These are phyloP conservation scores for Mycena vulgaris DNA, from an alignment of 768 basidiomycete species.

Conservation along the genomic window DNA sequence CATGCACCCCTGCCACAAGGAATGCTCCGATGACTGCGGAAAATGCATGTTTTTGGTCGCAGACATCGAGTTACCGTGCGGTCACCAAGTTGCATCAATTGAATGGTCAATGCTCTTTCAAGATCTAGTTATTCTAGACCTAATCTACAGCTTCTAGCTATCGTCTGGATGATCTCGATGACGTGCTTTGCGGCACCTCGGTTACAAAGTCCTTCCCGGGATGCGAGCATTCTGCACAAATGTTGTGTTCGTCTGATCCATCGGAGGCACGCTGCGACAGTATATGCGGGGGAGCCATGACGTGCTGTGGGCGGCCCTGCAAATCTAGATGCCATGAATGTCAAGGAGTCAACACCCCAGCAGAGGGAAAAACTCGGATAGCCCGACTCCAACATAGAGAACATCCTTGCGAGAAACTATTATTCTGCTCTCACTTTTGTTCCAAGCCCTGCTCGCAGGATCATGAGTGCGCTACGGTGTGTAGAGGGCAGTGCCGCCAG, in stretches of 20 bases:
- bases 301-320: slow-evolving; percentile 70
- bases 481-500: slow-evolving; percentile 66
- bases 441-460: slow-evolving; percentile 61
- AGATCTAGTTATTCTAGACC: neutral
- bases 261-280: slow-evolving; percentile 54
- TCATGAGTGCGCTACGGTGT: slow-evolving; percentile 65
- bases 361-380: slow-evolving; percentile 36
- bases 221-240: slow-evolving; percentile 68
- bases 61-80: slow-evolving; percentile 70
- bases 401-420: slow-evolving; percentile 66
- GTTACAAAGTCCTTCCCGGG: slow-evolving; percentile 61
- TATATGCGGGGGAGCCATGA: slow-evolving; percentile 60
- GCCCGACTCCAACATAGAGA: slow-evolving; percentile 53
- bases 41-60: slow-evolving; percentile 64
- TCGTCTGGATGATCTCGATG: slow-evolving; percentile 59
- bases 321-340: slow-evolving; percentile 65
- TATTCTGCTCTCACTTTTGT: slow-evolving; percentile 74
- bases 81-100: slow-evolving; percentile 61
- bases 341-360: slow-evolving; percentile 49
- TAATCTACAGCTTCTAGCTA: slow-evolving; percentile 51
- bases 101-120: slow-evolving; percentile 63
- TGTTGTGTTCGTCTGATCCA: slow-evolving; percentile 66
- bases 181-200: slow-evolving; percentile 58
- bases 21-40: slow-evolving; percentile 69
- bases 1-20: slow-evolving; percentile 70